phyloP scores from a whole-genome alignment of 805 yeast species.

The Isabelozyma rhagii region DNA sequence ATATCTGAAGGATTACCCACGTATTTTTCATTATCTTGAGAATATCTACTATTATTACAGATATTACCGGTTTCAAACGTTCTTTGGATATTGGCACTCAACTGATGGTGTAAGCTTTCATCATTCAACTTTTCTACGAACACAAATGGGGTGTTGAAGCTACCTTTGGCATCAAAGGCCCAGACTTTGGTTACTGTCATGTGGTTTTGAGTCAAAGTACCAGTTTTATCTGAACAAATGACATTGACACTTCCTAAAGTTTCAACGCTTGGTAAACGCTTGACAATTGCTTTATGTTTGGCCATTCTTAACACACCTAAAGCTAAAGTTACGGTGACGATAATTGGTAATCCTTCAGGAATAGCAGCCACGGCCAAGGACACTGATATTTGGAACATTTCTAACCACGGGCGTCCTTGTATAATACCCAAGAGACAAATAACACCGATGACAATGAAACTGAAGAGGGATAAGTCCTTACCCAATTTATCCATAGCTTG shows the following conservation, averaged over 20 bases:
- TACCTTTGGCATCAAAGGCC: conserved; percentile 59
- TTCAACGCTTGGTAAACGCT: conserved; percentile 91
- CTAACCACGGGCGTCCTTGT: conserved; percentile 94
- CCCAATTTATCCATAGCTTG: conserved; percentile 94
- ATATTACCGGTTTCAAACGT: conserved; percentile 65
- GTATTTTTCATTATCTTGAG: conserved; percentile 63
- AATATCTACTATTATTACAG: conserved; percentile 72
- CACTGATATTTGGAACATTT: conserved; percentile 96
- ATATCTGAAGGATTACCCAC: conserved; percentile 95
- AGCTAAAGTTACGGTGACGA: conserved; percentile 95
- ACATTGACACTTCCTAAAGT: conserved; percentile 93
- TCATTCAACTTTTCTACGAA: conserved; percentile 48
- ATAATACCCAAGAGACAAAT: conserved; percentile 86
- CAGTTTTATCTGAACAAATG: conserved; percentile 51
- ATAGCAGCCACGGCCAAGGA: conserved; percentile 98
- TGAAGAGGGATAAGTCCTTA: conserved; percentile 78
- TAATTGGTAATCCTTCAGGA: conserved; percentile 97
- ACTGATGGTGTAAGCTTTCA: conserved; percentile 36
- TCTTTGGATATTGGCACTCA: conserved; percentile 53
- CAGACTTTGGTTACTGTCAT: conserved; percentile 86
- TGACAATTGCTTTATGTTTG: conserved; percentile 86
- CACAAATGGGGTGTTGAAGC: conserved; percentile 36
- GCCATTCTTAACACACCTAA: conserved; percentile 97
- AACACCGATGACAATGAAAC: conserved; percentile 86
- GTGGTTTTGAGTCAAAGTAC: conserved; percentile 85